Base-by-base conservation (phyloP, 2,329 filamentous ascomycete genomes). In the Lasiodiplodia gonubiensis region DNA sequence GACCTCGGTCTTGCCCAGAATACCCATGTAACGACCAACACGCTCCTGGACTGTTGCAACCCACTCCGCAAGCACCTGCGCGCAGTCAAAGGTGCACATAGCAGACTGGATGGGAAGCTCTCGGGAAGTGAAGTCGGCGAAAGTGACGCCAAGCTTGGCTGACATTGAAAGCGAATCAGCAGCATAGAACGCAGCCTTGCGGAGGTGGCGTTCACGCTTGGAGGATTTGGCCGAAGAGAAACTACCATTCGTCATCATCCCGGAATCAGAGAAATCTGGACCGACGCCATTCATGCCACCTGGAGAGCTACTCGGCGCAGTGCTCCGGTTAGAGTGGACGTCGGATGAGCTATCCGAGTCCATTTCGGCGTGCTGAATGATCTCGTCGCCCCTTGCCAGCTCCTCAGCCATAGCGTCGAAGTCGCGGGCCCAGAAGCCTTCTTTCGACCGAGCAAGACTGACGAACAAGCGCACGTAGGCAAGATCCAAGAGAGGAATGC, bases 121-220 rank as follows among this genome's bases (percentile, higher is more conserved):
- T 53, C 92, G 86, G 64, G 91, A 93, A 1, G 89, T 90, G 69
- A 92, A 90, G 70, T 97, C 93, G 8, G 92, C 90, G 79, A 94
- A 95, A 0, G 92, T 93, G 33, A 94, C 88, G 0, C 93, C 93
- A 14, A 95, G 86, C 75, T 91, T 94, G 77, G 96, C 92, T 2
- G 93, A 91, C 88, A 95, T 95, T 33, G 89, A 88, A 10, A 99
- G 86, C 0, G 94, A 97, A 77, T 97, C 93, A 1, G 93, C 93
- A 1, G 95, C 95, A 75, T 97, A 97, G 75, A 93, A 96, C 0
- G 94, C 95, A n/a, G 95, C 95, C 77, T 94, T 96, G 52, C 94
- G 90, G 23, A 98, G 84, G 74, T 97, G 92, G 71, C 90, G 91
- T 80, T 99, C 94, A 2, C 93, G 90, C 68, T 91, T 90, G 0